A percentile compares a stretch with the other conserved stretches of the same genome.
Evolutionary conservation across 176 grass and related monocot species (phyloP).

Genomic region (Phoenix roebelenii): DNA sequence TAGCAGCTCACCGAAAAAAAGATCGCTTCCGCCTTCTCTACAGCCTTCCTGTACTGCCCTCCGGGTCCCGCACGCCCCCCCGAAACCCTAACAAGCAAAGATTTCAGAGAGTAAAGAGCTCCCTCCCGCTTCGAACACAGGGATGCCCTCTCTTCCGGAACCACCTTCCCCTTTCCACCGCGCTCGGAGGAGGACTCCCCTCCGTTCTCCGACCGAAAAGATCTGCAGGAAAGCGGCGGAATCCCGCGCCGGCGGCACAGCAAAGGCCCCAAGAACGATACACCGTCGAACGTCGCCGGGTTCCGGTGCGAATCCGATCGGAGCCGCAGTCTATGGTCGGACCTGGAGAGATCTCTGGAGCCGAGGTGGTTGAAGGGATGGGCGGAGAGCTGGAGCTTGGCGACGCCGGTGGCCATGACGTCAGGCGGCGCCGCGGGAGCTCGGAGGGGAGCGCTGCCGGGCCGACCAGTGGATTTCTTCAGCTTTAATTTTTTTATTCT

Average conservation of each 20-base stretch:
- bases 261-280: constrained; percentile 23
- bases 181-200: constrained; percentile 10
- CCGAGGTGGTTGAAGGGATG: constrained; percentile 19
- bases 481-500: too few relatives aligned
- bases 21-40: constrained; percentile 90
- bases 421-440: not conserved
- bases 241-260: not conserved
- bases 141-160: constrained; percentile 14
- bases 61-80: constrained; percentile 45
- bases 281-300: constrained; percentile 5
- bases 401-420: constrained; percentile 49
- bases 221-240: constrained; percentile 24
- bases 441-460: too few relatives aligned
- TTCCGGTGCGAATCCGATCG: not conserved
- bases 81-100: constrained; percentile 49
- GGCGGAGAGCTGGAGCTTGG: constrained; percentile 38
- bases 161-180: not conserved
- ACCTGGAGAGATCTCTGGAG: constrained; percentile 4
- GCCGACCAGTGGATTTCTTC: too few relatives aligned
- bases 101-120: constrained; percentile 71
- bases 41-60: constrained; percentile 51
- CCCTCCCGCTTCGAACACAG: constrained; percentile 50
- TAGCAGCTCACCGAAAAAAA: constrained; percentile 81
- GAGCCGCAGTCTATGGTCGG: not conserved
- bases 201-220: constrained; percentile 36